Base-by-base conservation (phyloP, 139 green algal species). In the Ettlia oleoabundans region DNA sequence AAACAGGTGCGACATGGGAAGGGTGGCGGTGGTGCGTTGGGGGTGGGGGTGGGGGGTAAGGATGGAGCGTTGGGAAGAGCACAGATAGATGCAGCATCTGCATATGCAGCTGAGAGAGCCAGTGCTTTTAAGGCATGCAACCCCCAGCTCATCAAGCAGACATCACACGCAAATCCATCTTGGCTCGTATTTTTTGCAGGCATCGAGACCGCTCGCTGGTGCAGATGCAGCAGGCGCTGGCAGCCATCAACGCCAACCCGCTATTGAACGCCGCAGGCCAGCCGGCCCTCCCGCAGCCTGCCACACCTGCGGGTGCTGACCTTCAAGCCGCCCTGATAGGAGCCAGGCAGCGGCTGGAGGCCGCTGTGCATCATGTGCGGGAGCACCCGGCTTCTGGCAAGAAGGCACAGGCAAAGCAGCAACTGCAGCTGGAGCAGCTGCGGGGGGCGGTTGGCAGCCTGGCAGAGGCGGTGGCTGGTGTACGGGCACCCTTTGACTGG, bases 401-500 rank as follows among this genome's bases (percentile, higher is more conserved):
- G 13, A 43, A 32, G 70, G 43, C n/a, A 32, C 30, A 51, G 43
- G 28, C 21, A 22, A 9, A 70, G 62, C 67, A 76, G 76, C 51
- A 78, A 51, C 33, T 37, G 63, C 28, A 78, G 68, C 47, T 89
- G 63, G 68, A 79, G 22, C 68, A 47, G 77, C 77, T 95, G 84
- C 37, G 58, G 65, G 67, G 42, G 0, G 80, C 88, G 19, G 92
- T 87, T 35, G 83, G 82, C 33, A 77, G 82, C 19, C 90, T 90
- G 47, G 35, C 33, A 0, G 78, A 69, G 40, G 85, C 89, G 21
- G 92, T 85, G 38, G 84, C 83, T 30, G 82, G 82, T 4, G 92
- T 90, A 38, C 78, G 90, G 7, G 92, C 92, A 28, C 95, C 95
- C 13, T 98, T 98, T 88, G 89, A 88, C 41, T 98, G 90, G 97